Conservation (phyloP, 164 flowering plant species). For the Macadamia tetraphylla region DNA sequence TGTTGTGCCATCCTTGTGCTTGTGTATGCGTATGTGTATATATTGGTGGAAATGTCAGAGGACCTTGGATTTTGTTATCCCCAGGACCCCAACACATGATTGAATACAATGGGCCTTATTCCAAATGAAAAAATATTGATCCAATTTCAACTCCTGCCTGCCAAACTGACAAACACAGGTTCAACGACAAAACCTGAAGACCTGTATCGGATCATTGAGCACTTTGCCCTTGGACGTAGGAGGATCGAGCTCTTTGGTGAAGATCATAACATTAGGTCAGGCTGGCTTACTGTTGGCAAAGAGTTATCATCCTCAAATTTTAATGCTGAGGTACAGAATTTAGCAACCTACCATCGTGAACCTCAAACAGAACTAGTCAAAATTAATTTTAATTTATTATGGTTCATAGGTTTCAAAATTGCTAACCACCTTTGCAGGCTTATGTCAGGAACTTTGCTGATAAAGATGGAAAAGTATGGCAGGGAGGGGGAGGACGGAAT, state of each 20-base stretch:
- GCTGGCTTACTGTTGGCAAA: slow-evolving; percentile 96
- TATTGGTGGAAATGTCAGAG: too few species aligned
- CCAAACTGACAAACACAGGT: slow-evolving; percentile 37
- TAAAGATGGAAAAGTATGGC: slow-evolving; percentile 97
- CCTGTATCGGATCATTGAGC: slow-evolving; percentile 91
- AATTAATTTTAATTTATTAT: neutral
- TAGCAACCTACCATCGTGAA: neutral
- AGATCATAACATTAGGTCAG: slow-evolving; percentile 94
- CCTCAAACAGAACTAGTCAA: neutral
- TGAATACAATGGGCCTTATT: too few species aligned
- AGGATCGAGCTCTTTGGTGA: slow-evolving; percentile 97
- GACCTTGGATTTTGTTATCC: too few species aligned
- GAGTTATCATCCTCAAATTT: slow-evolving; percentile 90
- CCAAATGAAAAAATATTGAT: too few species aligned
- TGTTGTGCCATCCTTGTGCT: too few species aligned
- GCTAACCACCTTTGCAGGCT: slow-evolving; percentile 40
- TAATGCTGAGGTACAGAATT: slow-evolving; percentile 55
- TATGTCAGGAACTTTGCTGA: slow-evolving; percentile 70
- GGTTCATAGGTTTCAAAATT: neutral
- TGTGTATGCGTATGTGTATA: too few species aligned
- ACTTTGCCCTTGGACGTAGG: slow-evolving; percentile 91
- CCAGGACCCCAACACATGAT: too few species aligned
- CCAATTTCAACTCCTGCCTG: too few species aligned
- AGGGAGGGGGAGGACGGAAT: slow-evolving; percentile 92
- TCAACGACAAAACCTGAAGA: slow-evolving; percentile 97